Conservation (phyloP, 495 filamentous ascomycete species). For the Lophiostoma macrostomum region DNA sequence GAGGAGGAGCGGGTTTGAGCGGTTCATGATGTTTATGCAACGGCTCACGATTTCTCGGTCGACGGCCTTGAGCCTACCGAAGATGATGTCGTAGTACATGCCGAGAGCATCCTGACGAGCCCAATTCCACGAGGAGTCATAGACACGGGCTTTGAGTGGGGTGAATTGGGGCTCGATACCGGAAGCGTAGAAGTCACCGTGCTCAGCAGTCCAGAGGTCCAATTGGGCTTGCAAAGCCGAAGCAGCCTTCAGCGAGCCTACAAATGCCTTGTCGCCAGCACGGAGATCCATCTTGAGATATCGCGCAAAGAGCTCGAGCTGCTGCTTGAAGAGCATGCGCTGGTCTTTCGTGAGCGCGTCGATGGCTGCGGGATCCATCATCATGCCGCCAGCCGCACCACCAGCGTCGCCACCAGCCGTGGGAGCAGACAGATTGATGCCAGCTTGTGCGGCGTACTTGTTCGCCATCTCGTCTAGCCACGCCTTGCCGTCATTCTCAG, state of each 20-base stretch:
- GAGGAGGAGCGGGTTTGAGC: conserved; percentile 88
- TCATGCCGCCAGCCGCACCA: conserved; percentile 76
- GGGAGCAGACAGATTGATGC: conserved; percentile 78
- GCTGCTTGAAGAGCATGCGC: conserved; percentile 90
- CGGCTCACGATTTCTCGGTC: conserved; percentile 98
- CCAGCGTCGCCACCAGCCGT: conserved; percentile 72
- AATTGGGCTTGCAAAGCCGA: conserved; percentile 85
- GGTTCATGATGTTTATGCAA: conserved; percentile 99
- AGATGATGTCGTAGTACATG: conserved; percentile 99
- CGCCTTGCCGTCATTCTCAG: conserved; percentile 84
- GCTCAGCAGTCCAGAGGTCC: conserved; percentile 91
- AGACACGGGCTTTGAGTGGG: conserved; percentile 87
- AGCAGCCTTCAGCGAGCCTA: conserved; percentile 77
- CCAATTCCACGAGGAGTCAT: conserved; percentile 99
- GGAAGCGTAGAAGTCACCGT: conserved; percentile 91
- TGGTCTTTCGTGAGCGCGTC: conserved; percentile 98
- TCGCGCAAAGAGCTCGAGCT: conserved; percentile 88
- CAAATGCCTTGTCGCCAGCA: conserved; percentile 88
- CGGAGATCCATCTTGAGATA: conserved; percentile 97
- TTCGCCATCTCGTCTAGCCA: conserved; percentile 83
- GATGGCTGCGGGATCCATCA: conserved; percentile 98
- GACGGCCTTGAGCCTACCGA: conserved; percentile 85
- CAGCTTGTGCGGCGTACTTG: conserved; percentile 83
- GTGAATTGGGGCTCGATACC: conserved; percentile 95
- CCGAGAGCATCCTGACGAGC: conserved; percentile 91